These are phyloP conservation scores for Kodamaea neixiangensis DNA, from an alignment of 805 yeast species.

Conservation along the genomic window DNA sequence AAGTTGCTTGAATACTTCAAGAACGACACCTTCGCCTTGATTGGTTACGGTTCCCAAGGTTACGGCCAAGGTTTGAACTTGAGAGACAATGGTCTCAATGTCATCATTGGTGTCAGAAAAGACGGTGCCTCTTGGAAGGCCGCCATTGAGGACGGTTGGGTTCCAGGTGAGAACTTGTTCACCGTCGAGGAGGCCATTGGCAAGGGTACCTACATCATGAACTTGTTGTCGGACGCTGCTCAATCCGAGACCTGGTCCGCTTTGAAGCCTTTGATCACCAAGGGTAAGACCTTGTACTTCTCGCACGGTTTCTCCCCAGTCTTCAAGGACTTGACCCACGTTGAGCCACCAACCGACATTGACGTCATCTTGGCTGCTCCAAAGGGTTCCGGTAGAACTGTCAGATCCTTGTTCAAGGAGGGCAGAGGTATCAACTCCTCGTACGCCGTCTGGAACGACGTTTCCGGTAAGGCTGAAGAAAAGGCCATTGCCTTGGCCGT, in stretches of 20 bases:
- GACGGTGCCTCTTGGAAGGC: constrained; percentile 99
- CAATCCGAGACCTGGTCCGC: constrained; percentile 97
- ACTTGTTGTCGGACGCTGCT: constrained; percentile 98
- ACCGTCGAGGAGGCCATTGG: constrained; percentile 90
- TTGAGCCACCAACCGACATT: constrained; percentile 90
- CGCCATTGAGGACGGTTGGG: constrained; percentile 99
- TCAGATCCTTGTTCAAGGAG: constrained; percentile 98
- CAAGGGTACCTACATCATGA: constrained; percentile 94
- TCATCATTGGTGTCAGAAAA: constrained; percentile 97
- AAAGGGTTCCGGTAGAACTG: constrained; percentile 99
- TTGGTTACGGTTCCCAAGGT: constrained; percentile 99
- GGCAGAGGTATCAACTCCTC: constrained; percentile 99
- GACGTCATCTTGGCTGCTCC: constrained; percentile 99
- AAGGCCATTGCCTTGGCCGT: constrained; percentile 98
- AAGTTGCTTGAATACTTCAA: constrained; percentile 95
- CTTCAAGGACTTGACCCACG: constrained; percentile 95
- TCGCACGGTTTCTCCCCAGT: constrained; percentile 99
- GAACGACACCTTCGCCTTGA: constrained; percentile 94
- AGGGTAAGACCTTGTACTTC: constrained; percentile 97
- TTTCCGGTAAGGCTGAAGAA: constrained; percentile 98
- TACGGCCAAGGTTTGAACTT: constrained; percentile 99
- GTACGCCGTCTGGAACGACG: constrained; percentile 99
- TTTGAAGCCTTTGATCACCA: constrained; percentile 87
- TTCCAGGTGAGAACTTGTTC: constrained; percentile 97
- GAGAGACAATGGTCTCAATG: constrained; percentile 98